A percentile compares a stretch with the other conserved stretches of the same genome.
phyloP scores from a whole-genome alignment of 2,329 filamentous ascomycete species.

The Fonsecaea pedrosoi region DNA sequence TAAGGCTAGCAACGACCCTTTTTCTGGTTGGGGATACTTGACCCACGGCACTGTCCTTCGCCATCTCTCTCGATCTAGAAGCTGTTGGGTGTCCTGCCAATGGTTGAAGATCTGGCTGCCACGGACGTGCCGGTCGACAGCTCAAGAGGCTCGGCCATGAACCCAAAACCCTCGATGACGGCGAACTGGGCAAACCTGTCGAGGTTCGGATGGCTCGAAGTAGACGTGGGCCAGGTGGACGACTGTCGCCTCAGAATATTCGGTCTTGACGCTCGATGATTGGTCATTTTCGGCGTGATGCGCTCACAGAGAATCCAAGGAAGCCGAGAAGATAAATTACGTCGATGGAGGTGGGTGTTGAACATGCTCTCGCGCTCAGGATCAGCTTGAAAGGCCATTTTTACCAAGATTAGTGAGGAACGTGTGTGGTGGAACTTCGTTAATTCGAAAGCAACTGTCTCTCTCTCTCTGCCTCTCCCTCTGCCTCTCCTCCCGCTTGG shows the following conservation, averaged over 20 bases:
- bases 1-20: conserved; percentile 40
- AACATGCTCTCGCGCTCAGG: neutral
- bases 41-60: conserved; percentile 54
- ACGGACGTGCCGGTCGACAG: conserved; percentile 70
- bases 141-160: conserved; percentile 71
- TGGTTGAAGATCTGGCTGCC: conserved; percentile 76
- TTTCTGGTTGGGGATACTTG: conserved; percentile 43
- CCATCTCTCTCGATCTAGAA: conserved; percentile 45
- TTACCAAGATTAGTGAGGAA: neutral
- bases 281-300: conserved; percentile 28
- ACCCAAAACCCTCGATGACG: conserved; percentile 45
- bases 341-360: conserved; percentile 1
- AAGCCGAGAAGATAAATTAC: conserved; percentile 29
- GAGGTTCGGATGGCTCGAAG: conserved; percentile 44
- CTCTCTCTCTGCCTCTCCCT: neutral
- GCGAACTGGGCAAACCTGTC: conserved; percentile 41
- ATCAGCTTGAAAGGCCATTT: no score
- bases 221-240: conserved; percentile 42
- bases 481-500: no score
- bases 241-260: conserved; percentile 37
- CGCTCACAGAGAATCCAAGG: conserved; percentile 33
- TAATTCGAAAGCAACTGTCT: neutral
- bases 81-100: conserved; percentile 65
- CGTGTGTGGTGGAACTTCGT: neutral
- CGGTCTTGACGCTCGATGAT: conserved; percentile 39